Conservation (phyloP, 169 alveolate species). For the Cyclospora cayetanensis region DNA sequence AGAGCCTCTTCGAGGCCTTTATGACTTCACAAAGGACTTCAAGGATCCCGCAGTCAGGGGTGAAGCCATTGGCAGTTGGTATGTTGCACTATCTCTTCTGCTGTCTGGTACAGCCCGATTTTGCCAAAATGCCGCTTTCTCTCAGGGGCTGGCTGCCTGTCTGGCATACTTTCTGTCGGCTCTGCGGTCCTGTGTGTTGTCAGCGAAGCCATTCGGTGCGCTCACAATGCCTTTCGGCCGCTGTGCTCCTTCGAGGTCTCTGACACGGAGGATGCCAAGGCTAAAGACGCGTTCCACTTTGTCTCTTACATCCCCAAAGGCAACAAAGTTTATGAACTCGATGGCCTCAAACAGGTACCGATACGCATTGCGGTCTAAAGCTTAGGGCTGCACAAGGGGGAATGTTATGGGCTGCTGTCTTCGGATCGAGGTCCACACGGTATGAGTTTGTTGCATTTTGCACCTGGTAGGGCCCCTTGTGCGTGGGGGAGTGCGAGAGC, state of each 20-base stretch:
- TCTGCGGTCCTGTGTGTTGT: not conserved
- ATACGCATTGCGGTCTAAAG: not conserved
- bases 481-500: constrained; percentile 16
- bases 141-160: too few species aligned
- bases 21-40: constrained; percentile 52
- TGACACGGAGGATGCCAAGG: constrained; percentile 42
- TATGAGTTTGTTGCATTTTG: not conserved
- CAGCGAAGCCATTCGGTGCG: constrained; percentile 59
- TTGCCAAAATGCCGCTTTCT: not conserved
- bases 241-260: constrained; percentile 44
- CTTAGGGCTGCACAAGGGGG: not conserved
- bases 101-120: not conserved
- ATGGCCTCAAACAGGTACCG: constrained; percentile 79
- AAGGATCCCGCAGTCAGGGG: constrained; percentile 57
- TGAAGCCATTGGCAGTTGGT: constrained; percentile 62
- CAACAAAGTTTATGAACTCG: constrained; percentile 86
- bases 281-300: constrained; percentile 90
- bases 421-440: not conserved
- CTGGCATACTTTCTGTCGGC: not conserved
- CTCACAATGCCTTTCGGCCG: constrained; percentile 69
- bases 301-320: constrained; percentile 85
- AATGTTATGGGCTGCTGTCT: not conserved
- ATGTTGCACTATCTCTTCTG: not conserved
- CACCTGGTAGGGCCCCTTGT: constrained; percentile 58
- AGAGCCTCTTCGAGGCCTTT: constrained; percentile 77